phyloP scores from a whole-genome alignment of 768 basidiomycete genomes.

The Suillus ampliporus region DNA sequence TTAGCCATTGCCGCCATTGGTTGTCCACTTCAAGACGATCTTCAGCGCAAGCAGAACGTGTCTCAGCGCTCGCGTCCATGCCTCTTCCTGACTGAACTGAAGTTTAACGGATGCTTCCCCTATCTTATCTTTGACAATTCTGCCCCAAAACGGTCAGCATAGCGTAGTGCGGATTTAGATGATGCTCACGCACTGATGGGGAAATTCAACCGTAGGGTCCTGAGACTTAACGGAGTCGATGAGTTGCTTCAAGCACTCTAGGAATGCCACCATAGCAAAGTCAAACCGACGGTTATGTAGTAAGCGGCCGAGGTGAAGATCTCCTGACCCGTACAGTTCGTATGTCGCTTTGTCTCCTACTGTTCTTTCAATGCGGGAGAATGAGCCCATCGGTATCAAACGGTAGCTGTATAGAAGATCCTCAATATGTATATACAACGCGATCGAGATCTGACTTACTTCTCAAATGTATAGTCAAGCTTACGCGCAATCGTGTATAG shows the following conservation, averaged over 20 bases:
- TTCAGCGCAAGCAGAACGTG: constrained; percentile 91
- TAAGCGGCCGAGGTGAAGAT: constrained; percentile 84
- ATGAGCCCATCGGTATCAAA: constrained; percentile 92
- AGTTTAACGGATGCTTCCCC: constrained; percentile 94
- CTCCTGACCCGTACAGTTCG: constrained; percentile 95
- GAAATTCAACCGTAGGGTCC: constrained; percentile 76
- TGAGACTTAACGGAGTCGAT: constrained; percentile 84
- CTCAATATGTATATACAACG: constrained; percentile 14
- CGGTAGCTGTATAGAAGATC: constrained; percentile 68
- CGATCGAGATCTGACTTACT: constrained; percentile 51
- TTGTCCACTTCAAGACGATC: constrained; percentile 86
- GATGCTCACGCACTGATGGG: constrained; percentile 75
- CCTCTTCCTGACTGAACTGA: constrained; percentile 94
- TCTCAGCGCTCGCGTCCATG: constrained; percentile 92
- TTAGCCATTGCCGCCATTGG: constrained; percentile 74
- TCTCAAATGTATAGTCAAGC: constrained; percentile 86
- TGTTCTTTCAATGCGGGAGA: constrained; percentile 87
- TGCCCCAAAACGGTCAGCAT: constrained; percentile 32
- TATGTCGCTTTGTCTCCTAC: constrained; percentile 83
- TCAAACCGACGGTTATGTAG: constrained; percentile 97
- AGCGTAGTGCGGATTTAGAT: not conserved
- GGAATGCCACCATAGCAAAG: constrained; percentile 93
- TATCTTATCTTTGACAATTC: constrained; percentile 93
- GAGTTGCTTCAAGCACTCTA: constrained; percentile 93
- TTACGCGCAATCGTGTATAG: constrained; percentile 92